Evolutionary conservation across 768 basidiomycete species (phyloP).

Genomic region (Tricholoma furcatifolium): DNA sequence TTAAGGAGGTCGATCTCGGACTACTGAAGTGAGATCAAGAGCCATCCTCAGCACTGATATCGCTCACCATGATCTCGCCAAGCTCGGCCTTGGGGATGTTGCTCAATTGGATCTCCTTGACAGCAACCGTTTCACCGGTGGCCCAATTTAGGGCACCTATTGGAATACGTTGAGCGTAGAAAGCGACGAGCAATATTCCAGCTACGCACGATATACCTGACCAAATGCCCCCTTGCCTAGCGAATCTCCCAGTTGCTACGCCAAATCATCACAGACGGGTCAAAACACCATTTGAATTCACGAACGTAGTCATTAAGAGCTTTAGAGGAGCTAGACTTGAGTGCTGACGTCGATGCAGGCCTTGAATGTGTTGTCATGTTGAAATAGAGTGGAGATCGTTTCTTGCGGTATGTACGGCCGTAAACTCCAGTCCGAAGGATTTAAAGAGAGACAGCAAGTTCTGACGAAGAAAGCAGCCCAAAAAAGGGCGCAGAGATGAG

Average conservation of each 20-base stretch:
- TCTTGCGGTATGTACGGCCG: slow-evolving; percentile 9
- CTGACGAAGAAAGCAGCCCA: slow-evolving; percentile 10
- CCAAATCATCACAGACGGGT: slow-evolving; percentile 6
- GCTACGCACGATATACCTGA: slow-evolving; percentile 88
- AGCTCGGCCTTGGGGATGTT: slow-evolving; percentile 93
- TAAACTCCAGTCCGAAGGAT: slow-evolving; percentile 16
- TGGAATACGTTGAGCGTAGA: slow-evolving; percentile 10
- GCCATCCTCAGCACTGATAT: slow-evolving; percentile 7
- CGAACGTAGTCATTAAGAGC: slow-evolving; percentile 67
- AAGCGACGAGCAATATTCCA: not conserved
- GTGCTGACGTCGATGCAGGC: slow-evolving; percentile 34
- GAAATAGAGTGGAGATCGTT: slow-evolving; percentile 14
- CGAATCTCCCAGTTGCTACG: slow-evolving; percentile 91
- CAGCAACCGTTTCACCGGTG: slow-evolving; percentile 96
- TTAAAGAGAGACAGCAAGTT: slow-evolving; percentile 19
- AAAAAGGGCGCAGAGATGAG: slow-evolving; percentile 8
- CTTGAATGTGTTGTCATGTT: slow-evolving; percentile 40
- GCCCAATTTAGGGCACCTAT: slow-evolving; percentile 90
- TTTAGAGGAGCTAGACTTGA: slow-evolving; percentile 44
- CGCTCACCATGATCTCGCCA: slow-evolving; percentile 92
- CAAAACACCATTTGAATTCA: slow-evolving; percentile 8
- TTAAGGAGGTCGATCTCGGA: slow-evolving; percentile 97
- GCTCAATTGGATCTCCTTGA: slow-evolving; percentile 95
- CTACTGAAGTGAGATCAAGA: slow-evolving; percentile 39
- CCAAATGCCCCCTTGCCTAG: slow-evolving; percentile 97